Conservation (phyloP, 31 red algal species). For the Asparagopsis taxiformis region DNA sequence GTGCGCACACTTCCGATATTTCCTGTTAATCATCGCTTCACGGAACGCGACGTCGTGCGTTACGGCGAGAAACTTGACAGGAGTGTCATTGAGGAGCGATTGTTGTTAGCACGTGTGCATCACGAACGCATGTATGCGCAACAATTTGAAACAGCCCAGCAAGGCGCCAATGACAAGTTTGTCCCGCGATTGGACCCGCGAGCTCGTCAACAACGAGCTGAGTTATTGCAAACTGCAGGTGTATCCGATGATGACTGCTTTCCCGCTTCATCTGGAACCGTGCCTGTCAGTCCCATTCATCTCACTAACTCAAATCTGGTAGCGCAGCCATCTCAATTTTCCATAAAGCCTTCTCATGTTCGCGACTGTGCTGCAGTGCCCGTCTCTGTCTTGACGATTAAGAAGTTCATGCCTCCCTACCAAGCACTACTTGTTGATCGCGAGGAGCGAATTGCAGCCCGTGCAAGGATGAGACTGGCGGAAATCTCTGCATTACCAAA, state of each 20-base stretch:
- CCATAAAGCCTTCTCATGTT: conserved; percentile 17
- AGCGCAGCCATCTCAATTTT: conserved; percentile 3
- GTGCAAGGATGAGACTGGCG: conserved; percentile 16
- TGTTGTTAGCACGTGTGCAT: conserved; percentile 36
- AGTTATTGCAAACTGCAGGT: conserved; percentile 14
- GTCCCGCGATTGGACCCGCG: conserved; percentile 18
- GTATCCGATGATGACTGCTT: too few species aligned
- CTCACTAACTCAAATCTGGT: conserved; percentile 1
- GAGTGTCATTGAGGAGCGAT: conserved; percentile 12
- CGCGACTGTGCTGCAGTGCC: conserved; percentile 38
- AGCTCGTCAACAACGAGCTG: conserved; percentile 30
- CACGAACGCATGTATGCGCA: conserved; percentile 41
- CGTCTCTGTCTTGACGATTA: conserved; percentile 27
- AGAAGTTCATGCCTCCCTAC: conserved; percentile 19
- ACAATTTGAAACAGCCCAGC: conserved; percentile 12
- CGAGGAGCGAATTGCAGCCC: conserved; percentile 23
- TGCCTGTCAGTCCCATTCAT: conserved; percentile 7
- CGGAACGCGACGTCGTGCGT: conserved; percentile 32
- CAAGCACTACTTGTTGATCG: conserved; percentile 18
- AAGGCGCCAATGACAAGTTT: not conserved
- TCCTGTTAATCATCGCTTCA: conserved; percentile 28
- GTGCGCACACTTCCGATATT: conserved; percentile 26
- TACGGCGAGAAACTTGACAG: conserved; percentile 13
- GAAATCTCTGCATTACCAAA: conserved; percentile 35
- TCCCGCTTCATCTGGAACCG: not conserved